Evolutionary conservation across 208 protist genomes (phyloP).

Genomic region (Leishmania arabica): DNA sequence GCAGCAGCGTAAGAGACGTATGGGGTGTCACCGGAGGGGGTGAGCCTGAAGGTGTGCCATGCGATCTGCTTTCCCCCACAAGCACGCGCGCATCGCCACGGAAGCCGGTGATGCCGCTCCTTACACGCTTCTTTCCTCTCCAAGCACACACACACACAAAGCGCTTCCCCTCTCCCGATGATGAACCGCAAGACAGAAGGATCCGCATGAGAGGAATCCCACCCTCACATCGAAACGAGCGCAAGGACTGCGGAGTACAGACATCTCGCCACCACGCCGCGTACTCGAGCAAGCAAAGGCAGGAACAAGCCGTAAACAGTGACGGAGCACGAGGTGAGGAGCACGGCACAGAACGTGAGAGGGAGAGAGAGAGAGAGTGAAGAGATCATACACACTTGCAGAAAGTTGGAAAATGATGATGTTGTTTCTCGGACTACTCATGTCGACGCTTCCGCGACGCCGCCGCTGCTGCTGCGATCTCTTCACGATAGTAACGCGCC

Average conservation of each 20-base stretch:
- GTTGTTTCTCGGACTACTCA: not conserved
- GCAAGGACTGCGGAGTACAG: not conserved
- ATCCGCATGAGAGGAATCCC: not conserved
- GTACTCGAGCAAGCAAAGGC: too few species aligned
- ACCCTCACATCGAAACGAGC: not conserved
- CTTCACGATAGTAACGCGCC: slow-evolving; percentile 28
- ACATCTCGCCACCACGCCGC: not conserved
- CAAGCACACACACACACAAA: not conserved
- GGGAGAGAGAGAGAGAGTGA: not conserved
- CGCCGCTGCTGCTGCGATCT: not conserved
- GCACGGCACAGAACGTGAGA: not conserved
- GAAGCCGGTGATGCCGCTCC: not conserved
- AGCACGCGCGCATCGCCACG: not conserved
- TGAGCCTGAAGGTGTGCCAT: not conserved
- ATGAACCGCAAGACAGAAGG: not conserved
- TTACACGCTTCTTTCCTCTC: not conserved
- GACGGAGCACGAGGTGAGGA: too few species aligned
- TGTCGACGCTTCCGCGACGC: slow-evolving; percentile 5
- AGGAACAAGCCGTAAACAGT: too few species aligned
- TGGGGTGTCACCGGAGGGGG: not conserved
- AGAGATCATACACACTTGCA: not conserved
- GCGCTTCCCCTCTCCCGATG: not conserved
- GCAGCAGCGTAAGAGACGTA: not conserved
- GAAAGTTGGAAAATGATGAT: not conserved
- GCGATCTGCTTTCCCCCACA: too few species aligned